Base-by-base conservation (phyloP, 164 flowering plant species). In the Warburgia ugandensis region DNA sequence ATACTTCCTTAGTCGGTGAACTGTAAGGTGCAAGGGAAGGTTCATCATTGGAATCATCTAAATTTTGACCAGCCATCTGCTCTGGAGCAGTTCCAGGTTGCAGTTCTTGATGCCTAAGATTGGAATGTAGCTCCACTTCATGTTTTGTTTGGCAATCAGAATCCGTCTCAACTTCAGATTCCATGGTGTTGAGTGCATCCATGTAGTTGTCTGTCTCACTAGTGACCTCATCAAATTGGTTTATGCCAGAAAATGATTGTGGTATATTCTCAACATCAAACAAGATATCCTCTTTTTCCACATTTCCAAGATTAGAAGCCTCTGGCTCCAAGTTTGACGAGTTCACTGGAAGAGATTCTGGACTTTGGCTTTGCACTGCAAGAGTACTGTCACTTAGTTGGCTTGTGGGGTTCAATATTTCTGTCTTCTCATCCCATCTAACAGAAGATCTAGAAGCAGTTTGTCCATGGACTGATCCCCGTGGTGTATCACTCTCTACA, bases 111-210 rank as follows among this genome's bases (percentile, higher is more conserved):
- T 38, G 46, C 21, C 56, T 56, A 20, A 64, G 31, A 27, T 50
- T 60, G 6, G 29, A 53, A 49, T 37, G 33, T 17, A 48, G 54
- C 60, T 68, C 66, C 44, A 68, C 61, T 61, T 73, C 83, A 41
- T 49, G 66, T 64, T 75, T 84, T 45, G 72, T 74, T 55, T 73
- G 77, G 52, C 56, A 66, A 59, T 81, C 89, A 33, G 62, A 28
- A 46, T 83, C 94, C 56, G 60, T 76, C 65, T 88, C 95, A 56
- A 62, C 63, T 69, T 88, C 95, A 27, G 98, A 81, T 49, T 83
- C 94, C 54, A 80, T 84, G n/a, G 78, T 79, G 63, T 81, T 80
- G 58, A 79, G 92, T 13, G 91, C 91, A 70, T 80, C 91, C 68
- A 73, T 54, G 36, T 58, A 86, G 55, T 70, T 63, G 22, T 88